phyloP scores from a whole-genome alignment of 495 filamentous ascomycete genomes.

The Melanomma pulvis-pyrius region DNA sequence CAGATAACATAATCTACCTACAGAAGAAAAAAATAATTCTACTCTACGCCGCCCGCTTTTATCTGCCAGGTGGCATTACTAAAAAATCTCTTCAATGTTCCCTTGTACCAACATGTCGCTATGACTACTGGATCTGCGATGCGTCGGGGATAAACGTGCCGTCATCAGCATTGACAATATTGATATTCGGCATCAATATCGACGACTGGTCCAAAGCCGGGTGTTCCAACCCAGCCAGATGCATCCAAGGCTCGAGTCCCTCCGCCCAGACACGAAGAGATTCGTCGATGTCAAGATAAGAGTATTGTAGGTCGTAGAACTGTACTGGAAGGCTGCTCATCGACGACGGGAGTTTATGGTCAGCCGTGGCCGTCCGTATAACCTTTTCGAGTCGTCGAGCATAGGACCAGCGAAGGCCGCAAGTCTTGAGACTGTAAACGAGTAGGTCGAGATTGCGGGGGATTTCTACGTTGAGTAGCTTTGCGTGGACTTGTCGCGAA shows the following conservation, averaged over 20 bases:
- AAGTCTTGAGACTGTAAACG: conserved; percentile 28
- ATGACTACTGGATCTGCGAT: not conserved
- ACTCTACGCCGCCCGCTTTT: too few species aligned
- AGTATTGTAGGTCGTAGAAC: conserved; percentile 31
- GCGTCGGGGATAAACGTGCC: conserved; percentile 7
- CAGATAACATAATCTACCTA: too few species aligned
- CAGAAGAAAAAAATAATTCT: too few species aligned
- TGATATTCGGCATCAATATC: conserved; percentile 20
- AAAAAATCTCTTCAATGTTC: too few species aligned
- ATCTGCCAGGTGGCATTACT: too few species aligned
- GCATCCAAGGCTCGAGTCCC: conserved; percentile 30
- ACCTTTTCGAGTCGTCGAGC: conserved; percentile 29
- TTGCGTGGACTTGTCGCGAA: conserved; percentile 15
- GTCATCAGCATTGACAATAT: not conserved
- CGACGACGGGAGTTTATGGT: conserved; percentile 20
- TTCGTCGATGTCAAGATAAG: conserved; percentile 30
- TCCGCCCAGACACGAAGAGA: conserved; percentile 30
- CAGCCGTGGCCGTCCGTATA: conserved; percentile 22
- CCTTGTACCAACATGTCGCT: too few species aligned
- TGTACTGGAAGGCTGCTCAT: conserved; percentile 24
- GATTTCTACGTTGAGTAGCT: conserved; percentile 24
- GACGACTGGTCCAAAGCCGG: conserved; percentile 12
- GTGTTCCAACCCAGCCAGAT: conserved; percentile 24
- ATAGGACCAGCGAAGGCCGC: conserved; percentile 21
- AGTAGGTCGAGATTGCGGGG: conserved; percentile 28